Base-by-base conservation (phyloP, 2,329 filamentous ascomycete genomes). In the Fragosphaeria purpurea region DNA sequence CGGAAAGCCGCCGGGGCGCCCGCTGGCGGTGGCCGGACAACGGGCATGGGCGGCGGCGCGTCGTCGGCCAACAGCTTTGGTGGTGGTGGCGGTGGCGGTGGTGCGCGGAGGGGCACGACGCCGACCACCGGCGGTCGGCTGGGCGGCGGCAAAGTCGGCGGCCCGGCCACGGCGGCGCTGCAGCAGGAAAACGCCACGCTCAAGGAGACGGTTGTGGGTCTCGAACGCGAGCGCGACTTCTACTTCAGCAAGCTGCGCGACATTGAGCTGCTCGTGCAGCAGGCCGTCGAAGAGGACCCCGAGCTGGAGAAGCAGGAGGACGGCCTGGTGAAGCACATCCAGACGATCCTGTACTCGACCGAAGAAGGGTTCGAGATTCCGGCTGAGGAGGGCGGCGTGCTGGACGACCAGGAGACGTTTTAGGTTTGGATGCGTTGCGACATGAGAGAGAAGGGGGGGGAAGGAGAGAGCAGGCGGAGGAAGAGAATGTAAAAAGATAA, bases 181-280 rank as follows among this genome's bases (percentile, higher is more conserved):
- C 80, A 87, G 65, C 79, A 86, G 63, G 93, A 97, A 76, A 93
- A 95, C 65, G 77, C 79, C 41, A 86, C 86, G 33, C 77, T 97
- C 59, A 95, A 95, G 76, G 91, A 97, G 73, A 95, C 88, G 0
- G 91, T 98, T n/a, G 77, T 81, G 10, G 93, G 93, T 1, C 76
- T 98, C 41, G 93, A 98, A 76, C 85, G 93, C 61, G 93, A 98
- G 74, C 80, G 93, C 46, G 93, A 98, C 67, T 98, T 98, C 67
- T 98, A 98, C 76, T 98, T 98, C 70, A 94, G 88, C 77, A 98
- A 98, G 76, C 77, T 98, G 57, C 80, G 93, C 53, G 93, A 98
- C 65, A 98, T 98, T 60, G 93, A 98, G 71, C 74, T 98, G 57
- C 73, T 98, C 61, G 80, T 98, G 50, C 93, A 98, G 73, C 86